Conservation (phyloP, 164 flowering plant species). For the Nymphaea thermarum region DNA sequence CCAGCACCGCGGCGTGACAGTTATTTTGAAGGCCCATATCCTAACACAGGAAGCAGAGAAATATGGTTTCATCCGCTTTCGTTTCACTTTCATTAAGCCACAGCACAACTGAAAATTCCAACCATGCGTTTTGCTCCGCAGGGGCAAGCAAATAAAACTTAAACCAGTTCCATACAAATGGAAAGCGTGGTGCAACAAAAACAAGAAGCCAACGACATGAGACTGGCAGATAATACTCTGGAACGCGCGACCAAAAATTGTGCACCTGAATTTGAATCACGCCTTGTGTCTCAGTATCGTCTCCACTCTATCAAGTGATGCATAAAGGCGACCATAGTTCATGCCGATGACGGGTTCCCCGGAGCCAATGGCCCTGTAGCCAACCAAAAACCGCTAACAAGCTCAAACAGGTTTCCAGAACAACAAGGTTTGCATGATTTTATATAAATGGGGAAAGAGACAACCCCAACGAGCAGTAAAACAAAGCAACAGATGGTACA, state of each 20-base stretch:
- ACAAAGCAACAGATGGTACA: neutral
- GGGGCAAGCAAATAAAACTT: too few relatives aligned
- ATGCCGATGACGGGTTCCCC: constrained; percentile 67
- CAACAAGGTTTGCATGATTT: neutral
- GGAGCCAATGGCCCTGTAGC: constrained; percentile 64
- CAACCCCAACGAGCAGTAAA: neutral
- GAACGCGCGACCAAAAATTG: neutral
- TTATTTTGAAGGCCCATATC: too few relatives aligned
- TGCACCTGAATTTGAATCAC: neutral
- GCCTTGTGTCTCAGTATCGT: too few relatives aligned
- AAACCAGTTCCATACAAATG: too few relatives aligned
- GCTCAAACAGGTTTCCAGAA: neutral
- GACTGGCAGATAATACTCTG: neutral
- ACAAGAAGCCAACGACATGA: neutral
- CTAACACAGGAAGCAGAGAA: too few relatives aligned
- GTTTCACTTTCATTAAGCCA: too few relatives aligned
- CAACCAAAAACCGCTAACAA: neutral
- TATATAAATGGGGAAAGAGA: neutral
- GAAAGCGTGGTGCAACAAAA: neutral
- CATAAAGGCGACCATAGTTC: constrained; percentile 36
- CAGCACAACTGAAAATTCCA: too few relatives aligned
- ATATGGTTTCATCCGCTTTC: too few relatives aligned
- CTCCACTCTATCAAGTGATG: too few relatives aligned
- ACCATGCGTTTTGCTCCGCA: too few relatives aligned
- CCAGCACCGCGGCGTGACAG: too few relatives aligned